A percentile compares a stretch with the other conserved stretches of the same genome.
These are phyloP conservation scores for Parathielavia appendiculata DNA, from an alignment of 495 filamentous ascomycete genomes.

Conservation along the genomic window DNA sequence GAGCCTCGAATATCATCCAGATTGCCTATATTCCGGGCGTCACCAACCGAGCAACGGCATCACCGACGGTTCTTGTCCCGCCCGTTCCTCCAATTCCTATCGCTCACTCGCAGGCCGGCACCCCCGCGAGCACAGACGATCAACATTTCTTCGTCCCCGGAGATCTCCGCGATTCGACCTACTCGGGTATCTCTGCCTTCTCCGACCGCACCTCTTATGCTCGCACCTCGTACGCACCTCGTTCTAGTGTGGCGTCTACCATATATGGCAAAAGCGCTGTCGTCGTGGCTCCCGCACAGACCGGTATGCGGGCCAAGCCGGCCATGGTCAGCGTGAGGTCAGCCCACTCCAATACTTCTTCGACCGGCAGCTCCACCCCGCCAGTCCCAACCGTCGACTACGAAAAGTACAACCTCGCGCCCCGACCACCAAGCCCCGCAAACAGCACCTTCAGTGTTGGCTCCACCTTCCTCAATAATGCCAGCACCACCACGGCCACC, in stretches of 20 bases:
- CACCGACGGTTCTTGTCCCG: constrained; percentile 76
- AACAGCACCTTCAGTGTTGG: constrained; percentile 56
- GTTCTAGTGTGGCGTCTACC: constrained; percentile 83
- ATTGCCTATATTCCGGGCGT: constrained; percentile 98
- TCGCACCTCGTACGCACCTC: constrained; percentile 60
- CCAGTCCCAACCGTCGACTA: constrained; percentile 53
- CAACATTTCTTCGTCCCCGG: constrained; percentile 93
- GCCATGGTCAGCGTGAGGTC: constrained; percentile 86
- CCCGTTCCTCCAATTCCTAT: constrained; percentile 90
- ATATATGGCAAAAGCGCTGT: constrained; percentile 86
- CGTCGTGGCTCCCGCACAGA: constrained; percentile 70
- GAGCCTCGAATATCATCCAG: constrained; percentile 97
- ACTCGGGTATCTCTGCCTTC: constrained; percentile 58
- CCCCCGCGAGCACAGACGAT: constrained; percentile 58
- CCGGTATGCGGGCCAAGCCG: constrained; percentile 76
- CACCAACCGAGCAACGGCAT: constrained; percentile 82
- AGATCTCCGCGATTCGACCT: constrained; percentile 84
- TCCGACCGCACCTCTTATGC: constrained; percentile 63
- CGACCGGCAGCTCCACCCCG: constrained; percentile 44
- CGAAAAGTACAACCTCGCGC: constrained; percentile 42
- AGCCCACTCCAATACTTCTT: constrained; percentile 43
- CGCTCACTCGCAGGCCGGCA: constrained; percentile 51
- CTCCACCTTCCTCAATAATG: constrained; percentile 60
- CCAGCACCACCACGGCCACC: constrained; percentile 48
- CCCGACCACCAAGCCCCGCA: constrained; percentile 43